Base-by-base conservation (phyloP, 2,329 filamentous ascomycete species). In the Colletotrichum tropicicola region DNA sequence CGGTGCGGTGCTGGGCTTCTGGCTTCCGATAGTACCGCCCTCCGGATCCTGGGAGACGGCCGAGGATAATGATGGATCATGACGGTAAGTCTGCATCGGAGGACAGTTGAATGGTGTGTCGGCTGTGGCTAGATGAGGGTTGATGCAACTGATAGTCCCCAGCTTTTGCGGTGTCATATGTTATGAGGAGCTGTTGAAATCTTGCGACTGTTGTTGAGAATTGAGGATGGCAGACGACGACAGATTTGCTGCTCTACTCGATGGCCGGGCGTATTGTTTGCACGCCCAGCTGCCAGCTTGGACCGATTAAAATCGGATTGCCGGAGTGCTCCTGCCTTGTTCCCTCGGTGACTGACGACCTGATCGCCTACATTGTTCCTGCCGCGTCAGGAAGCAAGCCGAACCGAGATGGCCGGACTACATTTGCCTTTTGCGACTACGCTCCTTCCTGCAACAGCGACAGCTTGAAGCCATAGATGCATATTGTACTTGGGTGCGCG, bases 31-130 rank as follows among this genome's bases (percentile, higher is more conserved):
- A 6, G 65, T 67, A 9, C 21, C 51, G 17, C 51, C 48, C 23
- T 65, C 68, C 9, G 65, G 59, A 52, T 72, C 70, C 59, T 72
- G 72, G 48, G 70, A 71, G 64, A 71, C 70, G 7, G 45, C 37
- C n/a, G 69, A 59, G 55, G 49, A 55, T 44, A 59, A 19, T 27
- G 62, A 67, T 68, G 74, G 66, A 68, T 69, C 67, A 73, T 72
- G 55, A 49, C 68, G 63, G 55, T 73, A 73, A 70, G 73, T 60
- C 68, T 73, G 73, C 76, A 79, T 78, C 66, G 61, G 43, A 63
- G 25, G 51, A 44, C 25, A 68, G 55, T 65, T 19, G 19, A 9
- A 10, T 12, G n/a, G 7, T 19, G 39, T 43, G 17, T 43, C 39
- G 19, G n/a, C n/a, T n/a, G n/a, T n/a, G n/a, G n/a, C n/a, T n/a